Evolutionary conservation across 2,329 filamentous ascomycete genomes (phyloP).

Genomic region (Cyclaneusma minus): DNA sequence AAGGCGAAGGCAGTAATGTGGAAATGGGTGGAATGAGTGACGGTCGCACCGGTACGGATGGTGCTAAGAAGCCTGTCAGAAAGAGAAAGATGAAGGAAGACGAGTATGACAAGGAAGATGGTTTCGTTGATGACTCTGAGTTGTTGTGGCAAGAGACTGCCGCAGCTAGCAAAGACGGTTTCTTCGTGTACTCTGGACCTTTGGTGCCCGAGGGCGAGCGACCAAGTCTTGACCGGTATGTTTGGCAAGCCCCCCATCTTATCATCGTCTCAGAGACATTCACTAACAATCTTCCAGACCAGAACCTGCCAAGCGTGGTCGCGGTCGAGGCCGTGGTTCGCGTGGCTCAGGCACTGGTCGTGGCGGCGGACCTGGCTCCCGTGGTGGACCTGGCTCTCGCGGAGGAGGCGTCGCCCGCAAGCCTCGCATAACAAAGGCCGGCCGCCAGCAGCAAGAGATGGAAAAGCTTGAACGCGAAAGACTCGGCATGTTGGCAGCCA

Average conservation of each 20-base stretch:
- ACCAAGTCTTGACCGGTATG: constrained; percentile 43
- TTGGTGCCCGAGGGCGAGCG: constrained; percentile 79
- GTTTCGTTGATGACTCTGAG: constrained; percentile 87
- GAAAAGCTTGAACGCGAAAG: constrained; percentile 64
- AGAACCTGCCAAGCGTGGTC: constrained; percentile 21
- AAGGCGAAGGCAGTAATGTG: constrained; percentile 68
- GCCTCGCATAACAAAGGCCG: constrained; percentile 73
- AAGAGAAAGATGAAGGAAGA: constrained; percentile 70
- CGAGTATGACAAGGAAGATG: constrained; percentile 70
- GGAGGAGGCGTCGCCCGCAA: constrained; percentile 63
- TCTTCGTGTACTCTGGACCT: constrained; percentile 94
- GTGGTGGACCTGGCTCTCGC: constrained; percentile 49
- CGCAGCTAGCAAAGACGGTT: constrained; percentile 85
- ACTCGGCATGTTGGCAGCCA: constrained; percentile 15
- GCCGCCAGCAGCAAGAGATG: constrained; percentile 64
- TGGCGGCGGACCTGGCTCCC: constrained; percentile 24
- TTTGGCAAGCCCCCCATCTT: constrained; percentile 5
- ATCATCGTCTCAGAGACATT: constrained; percentile 3
- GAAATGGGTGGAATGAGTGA: constrained; percentile 63
- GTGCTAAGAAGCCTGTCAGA: constrained; percentile 45
- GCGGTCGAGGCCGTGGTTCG: constrained; percentile 35
- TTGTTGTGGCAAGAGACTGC: constrained; percentile 91
- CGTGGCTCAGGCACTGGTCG: constrained; percentile 23
- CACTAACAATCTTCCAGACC: constrained; percentile 35
- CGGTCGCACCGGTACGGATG: constrained; percentile 42